Conservation (phyloP, 2,329 filamentous ascomycete species). For the Fusarium liriodendri region DNA sequence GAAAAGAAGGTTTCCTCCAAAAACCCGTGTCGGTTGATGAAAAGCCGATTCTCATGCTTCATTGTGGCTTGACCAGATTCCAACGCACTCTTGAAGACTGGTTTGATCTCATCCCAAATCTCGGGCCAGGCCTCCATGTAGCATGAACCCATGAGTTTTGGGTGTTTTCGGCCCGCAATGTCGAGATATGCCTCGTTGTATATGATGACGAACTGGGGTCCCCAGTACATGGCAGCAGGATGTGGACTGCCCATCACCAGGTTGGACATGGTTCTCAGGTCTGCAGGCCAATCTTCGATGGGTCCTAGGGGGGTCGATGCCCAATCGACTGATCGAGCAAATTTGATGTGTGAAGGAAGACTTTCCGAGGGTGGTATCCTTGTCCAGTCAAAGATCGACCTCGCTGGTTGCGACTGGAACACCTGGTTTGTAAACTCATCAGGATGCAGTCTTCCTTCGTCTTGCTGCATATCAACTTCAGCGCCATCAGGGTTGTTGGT, state of each 20-base stretch:
- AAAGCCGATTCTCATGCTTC: conserved; percentile 85
- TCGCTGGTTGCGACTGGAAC: conserved; percentile 49
- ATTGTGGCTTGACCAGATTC: conserved; percentile 81
- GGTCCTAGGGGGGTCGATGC: conserved; percentile 77
- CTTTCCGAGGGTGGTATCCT: conserved; percentile 71
- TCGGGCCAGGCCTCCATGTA: conserved; percentile 78
- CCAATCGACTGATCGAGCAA: conserved; percentile 80
- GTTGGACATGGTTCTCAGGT: conserved; percentile 83
- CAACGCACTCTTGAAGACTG: conserved; percentile 75
- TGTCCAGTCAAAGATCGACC: conserved; percentile 84
- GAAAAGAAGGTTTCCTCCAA: conserved; percentile 86
- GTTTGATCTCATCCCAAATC: conserved; percentile 78
- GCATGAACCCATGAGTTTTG: conserved; percentile 76
- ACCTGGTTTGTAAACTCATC: conserved; percentile 58
- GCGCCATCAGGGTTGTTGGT: conserved; percentile 13
- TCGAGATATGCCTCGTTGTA: conserved; percentile 81
- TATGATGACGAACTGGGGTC: conserved; percentile 72
- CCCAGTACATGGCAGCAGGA: conserved; percentile 84
- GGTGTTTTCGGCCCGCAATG: conserved; percentile 82
- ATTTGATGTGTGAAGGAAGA: conserved; percentile 77
- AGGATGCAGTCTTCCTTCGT: conserved; percentile 48
- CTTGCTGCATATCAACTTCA: conserved; percentile 43
- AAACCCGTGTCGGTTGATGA: conserved; percentile 75
- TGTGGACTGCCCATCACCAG: conserved; percentile 84
- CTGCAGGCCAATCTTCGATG: conserved; percentile 77